Percentiles rank a stretch among this genome's conserved stretches.
These are phyloP conservation scores for Debaryomyces robertsiae DNA, from an alignment of 1,139 yeast species.

Conservation along the genomic window DNA sequence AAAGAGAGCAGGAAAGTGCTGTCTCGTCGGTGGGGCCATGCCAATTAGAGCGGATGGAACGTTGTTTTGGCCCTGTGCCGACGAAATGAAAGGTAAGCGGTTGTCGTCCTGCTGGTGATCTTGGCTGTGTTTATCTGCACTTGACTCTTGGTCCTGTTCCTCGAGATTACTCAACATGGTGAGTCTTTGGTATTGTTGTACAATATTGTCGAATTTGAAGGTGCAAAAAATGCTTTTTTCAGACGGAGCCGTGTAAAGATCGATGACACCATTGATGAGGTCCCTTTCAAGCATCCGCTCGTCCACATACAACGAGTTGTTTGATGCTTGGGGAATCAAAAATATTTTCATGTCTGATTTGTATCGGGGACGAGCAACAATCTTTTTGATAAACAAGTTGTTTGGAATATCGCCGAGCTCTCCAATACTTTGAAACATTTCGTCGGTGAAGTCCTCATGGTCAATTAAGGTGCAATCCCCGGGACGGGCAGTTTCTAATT, in stretches of 20 bases:
- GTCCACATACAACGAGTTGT: constrained; percentile 51
- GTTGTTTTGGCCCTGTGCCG: too few relatives aligned
- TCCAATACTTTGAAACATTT: constrained; percentile 44
- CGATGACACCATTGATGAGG: constrained; percentile 50
- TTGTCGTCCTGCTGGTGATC: too few relatives aligned
- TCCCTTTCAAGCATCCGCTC: constrained; percentile 55
- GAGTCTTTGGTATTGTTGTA: constrained; percentile 22
- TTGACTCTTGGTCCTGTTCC: neutral
- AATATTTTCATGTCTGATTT: constrained; percentile 54
- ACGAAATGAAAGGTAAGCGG: too few relatives aligned
- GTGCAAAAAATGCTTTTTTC: constrained; percentile 26
- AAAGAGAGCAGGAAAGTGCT: too few relatives aligned
- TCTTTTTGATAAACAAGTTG: constrained; percentile 47
- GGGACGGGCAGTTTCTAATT: constrained; percentile 56
- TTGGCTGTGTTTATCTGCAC: too few relatives aligned
- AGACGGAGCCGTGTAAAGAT: constrained; percentile 23
- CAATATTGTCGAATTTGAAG: constrained; percentile 25
- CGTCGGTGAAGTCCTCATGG: constrained; percentile 47
- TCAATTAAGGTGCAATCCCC: constrained; percentile 55
- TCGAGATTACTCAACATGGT: neutral
- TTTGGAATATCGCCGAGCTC: constrained; percentile 42
- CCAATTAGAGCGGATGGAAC: too few relatives aligned
- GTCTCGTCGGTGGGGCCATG: too few relatives aligned
- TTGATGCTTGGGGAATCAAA: constrained; percentile 34
- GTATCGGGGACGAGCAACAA: constrained; percentile 54